Base-by-base conservation (phyloP, 2,329 filamentous ascomycete genomes). In the Pseudogymnoascus sp. region DNA sequence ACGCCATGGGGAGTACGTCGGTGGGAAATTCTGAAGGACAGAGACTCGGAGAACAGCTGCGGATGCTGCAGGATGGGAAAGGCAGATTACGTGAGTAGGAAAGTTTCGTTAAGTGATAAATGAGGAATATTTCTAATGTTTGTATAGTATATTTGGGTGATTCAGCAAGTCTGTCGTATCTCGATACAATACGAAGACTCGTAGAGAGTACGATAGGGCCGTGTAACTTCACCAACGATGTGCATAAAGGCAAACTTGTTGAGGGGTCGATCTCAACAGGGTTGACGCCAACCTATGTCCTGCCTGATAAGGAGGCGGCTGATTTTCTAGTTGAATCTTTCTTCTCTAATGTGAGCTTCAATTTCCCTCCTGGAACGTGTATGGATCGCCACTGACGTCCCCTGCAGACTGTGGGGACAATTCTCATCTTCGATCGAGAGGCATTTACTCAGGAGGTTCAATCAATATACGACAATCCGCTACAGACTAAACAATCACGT, bases 61-160 rank as follows among this genome's bases (percentile, higher is more conserved):
- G 65, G 21, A 60, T 66, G 45, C 13, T 66, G 37, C 60, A 62
- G 37, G 65, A 66, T 60, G 65, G 60, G 10, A 61, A 60, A 21
- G 65, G 65, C 51, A 41, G 65, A 48, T 13, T 66, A 19, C 36
- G 64, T 65, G 28, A 13, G 45, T 64, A 34, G 8, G 8, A 10
- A 31, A 34, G 31, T 34, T 34, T 34, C 10, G 4, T 34, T 3
- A 10, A 34, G 10, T 34, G 31, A 34, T 10, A 13, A 4, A 4
- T 11, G 10, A 34, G 31, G 31, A 34, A 34, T 13, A 13, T 43
- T 16, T 51, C 25, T 16, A 6, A 10, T 39, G 8, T 16, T 37
- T 6, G 14, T 31, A 41, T 25, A 65, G 69, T 71, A 37, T 73
- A 72, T 63, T 64, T 72, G 34, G 70, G 70, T n/a, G 69, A 73